Evolutionary conservation across 768 basidiomycete genomes (phyloP), one percentile per base, ranked within the genome.

Genomic region (Naganishia randhawae): DNA sequence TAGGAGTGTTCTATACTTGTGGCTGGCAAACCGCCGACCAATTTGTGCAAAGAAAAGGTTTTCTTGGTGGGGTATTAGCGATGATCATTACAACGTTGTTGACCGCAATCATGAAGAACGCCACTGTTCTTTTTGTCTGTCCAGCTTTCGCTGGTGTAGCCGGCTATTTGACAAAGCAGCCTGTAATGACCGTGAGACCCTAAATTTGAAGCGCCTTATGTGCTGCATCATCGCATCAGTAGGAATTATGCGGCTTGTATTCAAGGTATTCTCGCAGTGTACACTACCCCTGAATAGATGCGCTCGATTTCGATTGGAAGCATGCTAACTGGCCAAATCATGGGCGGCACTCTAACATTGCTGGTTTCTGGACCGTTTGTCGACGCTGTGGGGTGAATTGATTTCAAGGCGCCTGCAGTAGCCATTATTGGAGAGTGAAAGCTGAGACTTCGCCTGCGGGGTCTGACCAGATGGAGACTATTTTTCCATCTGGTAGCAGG

Each of bases 341-440:
- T 92, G 0, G 87, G 88, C 0, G 92, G 92, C 68, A 84, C 87
- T 0, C 87, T 89, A 0, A 92, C 92, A 22, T 89, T 87, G 1
- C 91, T 92, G 0, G 73, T 93, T 3, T 91, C 92, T 0, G 87
- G 84, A 0, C 88, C 85, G 0, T 80, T 90, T 8, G 90, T 91
- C 0, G 82, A 81, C 41, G 80, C 86, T 0, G 65, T 90, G 0
- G 90, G 90, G 17, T 90, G 88, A 14, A 80, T 87, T 1, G 78
- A 90, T 22, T 87, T 86, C 84, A 67, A 65, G 81, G 74, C 3
- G n/a, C 1, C 37, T 9, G 33, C 13, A 1, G 0, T 6, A 33
- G 11, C 22, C 32, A 11, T 6, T 42, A n/a, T n/a, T n/a, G n/a
- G 41, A 13, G 27, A 52, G 25, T 1, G 5, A 55, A 9, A 3